Conservation (phyloP, 1,139 yeast species). For the Pichia sp. region DNA sequence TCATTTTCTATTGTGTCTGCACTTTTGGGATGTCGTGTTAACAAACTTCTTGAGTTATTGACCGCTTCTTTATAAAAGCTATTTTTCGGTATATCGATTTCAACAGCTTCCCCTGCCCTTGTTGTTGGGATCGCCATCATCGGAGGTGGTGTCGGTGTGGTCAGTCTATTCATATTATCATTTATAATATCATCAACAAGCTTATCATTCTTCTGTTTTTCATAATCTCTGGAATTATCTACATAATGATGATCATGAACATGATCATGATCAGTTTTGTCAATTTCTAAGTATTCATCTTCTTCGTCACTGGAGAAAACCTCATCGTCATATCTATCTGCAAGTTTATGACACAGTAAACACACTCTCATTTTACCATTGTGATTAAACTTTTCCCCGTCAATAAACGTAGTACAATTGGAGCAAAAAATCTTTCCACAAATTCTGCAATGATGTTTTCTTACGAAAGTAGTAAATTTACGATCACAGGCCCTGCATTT, state of each 20-base stretch:
- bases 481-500: conserved; percentile 50
- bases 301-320: conserved; percentile 51
- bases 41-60: too few relatives aligned
- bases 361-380: conserved; percentile 75
- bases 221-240: neutral
- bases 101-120: conserved; percentile 68
- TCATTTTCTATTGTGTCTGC: neutral
- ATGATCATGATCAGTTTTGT: too few relatives aligned
- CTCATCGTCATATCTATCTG: conserved; percentile 48
- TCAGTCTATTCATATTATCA: neutral
- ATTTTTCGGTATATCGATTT: conserved; percentile 41
- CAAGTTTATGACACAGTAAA: conserved; percentile 59
- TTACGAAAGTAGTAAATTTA: conserved; percentile 58
- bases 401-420: conserved; percentile 70
- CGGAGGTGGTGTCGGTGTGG: conserved; percentile 43
- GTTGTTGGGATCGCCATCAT: conserved; percentile 81
- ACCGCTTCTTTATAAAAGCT: neutral
- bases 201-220: neutral
- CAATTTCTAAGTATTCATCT: neutral
- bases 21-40: too few relatives aligned
- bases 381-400: conserved; percentile 65
- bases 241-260: too few relatives aligned
- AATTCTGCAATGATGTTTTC: conserved; percentile 91
- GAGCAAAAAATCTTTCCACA: conserved; percentile 96
- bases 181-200: neutral